phyloP scores from a whole-genome alignment of 768 basidiomycete species.

The Phaeotremella skinneri region DNA sequence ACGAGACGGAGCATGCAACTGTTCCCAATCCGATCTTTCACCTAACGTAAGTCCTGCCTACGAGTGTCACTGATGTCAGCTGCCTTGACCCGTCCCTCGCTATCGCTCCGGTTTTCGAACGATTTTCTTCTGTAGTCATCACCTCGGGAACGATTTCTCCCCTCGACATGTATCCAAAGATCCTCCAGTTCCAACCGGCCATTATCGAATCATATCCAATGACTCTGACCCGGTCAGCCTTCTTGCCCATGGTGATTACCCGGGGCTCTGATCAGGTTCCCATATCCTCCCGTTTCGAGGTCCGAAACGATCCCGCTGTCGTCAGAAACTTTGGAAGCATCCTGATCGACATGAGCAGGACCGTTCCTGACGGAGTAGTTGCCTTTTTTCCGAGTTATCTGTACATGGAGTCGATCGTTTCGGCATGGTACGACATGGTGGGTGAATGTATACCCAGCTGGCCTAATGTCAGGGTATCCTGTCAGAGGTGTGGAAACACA shows the following conservation, averaged over 20 bases:
- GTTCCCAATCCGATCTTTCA: conserved; percentile 99
- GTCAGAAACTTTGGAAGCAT: conserved; percentile 99
- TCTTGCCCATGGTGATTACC: conserved; percentile 94
- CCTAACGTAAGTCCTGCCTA: conserved; percentile 67
- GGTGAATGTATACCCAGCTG: conserved; percentile 40
- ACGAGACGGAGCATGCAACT: conserved; percentile 96
- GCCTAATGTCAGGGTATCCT: conserved; percentile 74
- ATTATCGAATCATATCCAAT: conserved; percentile 97
- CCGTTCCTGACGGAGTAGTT: conserved; percentile 96
- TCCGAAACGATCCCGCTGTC: conserved; percentile 97
- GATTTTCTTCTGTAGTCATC: conserved; percentile 96
- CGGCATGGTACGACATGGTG: conserved; percentile 99
- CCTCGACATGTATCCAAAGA: conserved; percentile 99
- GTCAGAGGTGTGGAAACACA: conserved; percentile 99
- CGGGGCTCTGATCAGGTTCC: conserved; percentile 98
- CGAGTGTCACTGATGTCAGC: conserved; percentile 54
- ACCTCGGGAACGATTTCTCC: conserved; percentile 98
- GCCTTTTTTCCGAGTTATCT: conserved; percentile 99
- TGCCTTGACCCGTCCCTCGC: conserved; percentile 97
- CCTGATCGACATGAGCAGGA: conserved; percentile 94
- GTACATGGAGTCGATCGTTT: conserved; percentile 99
- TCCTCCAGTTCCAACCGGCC: conserved; percentile 95
- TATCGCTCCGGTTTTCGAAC: conserved; percentile 96
- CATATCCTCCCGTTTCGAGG: conserved; percentile 97
- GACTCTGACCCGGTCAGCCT: conserved; percentile 94